phyloP scores from a whole-genome alignment of 139 green algal species.

The Chlorella sp. region DNA sequence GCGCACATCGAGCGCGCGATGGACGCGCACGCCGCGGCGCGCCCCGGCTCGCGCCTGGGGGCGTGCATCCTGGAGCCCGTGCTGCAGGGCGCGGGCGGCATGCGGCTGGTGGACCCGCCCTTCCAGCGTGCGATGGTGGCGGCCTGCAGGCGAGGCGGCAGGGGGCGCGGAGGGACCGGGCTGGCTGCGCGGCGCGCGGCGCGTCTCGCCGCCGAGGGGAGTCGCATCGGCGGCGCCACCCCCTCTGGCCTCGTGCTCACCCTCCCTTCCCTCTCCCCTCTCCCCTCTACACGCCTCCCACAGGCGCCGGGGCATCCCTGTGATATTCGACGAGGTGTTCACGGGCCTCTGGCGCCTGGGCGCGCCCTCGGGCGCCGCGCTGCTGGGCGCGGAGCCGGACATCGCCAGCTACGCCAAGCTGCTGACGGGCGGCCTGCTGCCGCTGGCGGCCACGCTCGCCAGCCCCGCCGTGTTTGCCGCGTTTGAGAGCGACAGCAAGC shows the following conservation, averaged over 20 bases:
- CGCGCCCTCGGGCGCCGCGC: slow-evolving; percentile 46
- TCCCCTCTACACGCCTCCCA: neutral
- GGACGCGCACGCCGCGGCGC: slow-evolving; percentile 26
- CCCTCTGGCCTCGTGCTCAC: too few relatives aligned
- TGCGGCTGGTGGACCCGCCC: slow-evolving; percentile 91
- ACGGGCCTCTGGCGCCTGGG: slow-evolving; percentile 90
- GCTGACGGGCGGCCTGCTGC: slow-evolving; percentile 82
- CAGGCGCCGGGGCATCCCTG: slow-evolving; percentile 65
- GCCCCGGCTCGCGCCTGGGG: slow-evolving; percentile 15
- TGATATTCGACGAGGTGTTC: slow-evolving; percentile 97
- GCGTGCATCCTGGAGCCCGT: slow-evolving; percentile 84
- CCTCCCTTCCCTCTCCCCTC: neutral
- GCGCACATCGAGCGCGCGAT: slow-evolving; percentile 18
- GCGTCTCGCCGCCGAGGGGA: too few relatives aligned
- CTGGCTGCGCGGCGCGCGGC: too few relatives aligned
- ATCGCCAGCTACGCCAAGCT: slow-evolving; percentile 97
- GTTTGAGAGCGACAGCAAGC: slow-evolving; percentile 72
- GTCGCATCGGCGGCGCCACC: too few relatives aligned
- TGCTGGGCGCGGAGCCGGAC: slow-evolving; percentile 84
- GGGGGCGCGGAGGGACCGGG: too few relatives aligned
- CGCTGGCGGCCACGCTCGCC: slow-evolving; percentile 86
- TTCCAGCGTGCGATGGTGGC: slow-evolving; percentile 82
- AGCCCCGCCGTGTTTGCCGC: slow-evolving; percentile 79
- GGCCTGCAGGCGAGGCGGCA: slow-evolving; percentile 54
- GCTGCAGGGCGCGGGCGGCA: slow-evolving; percentile 93